Evolutionary conservation across 768 basidiomycete species (phyloP), one percentile per base, ranked within the genome.

Genomic region (Candolleomyces efflorescens): DNA sequence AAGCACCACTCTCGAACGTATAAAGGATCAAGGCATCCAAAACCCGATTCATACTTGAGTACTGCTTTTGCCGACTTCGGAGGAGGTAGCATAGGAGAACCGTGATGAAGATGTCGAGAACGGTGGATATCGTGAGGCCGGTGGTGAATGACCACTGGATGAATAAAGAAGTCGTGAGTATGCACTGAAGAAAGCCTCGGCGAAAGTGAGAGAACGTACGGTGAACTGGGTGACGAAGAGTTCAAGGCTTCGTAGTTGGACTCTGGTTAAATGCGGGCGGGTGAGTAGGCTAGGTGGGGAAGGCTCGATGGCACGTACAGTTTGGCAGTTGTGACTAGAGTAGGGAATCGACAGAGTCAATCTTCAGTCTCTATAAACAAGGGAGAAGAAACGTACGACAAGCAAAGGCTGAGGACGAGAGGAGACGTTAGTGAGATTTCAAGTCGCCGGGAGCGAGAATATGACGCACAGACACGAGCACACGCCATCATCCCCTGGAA

Each of bases 101-200:
- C 0, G 82, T 78, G 53, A 83, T 75, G n/a, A 82, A 38, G 37
- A 83, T 65, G 57, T 83, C 82, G 1, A 81, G 74, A 6, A 69
- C 64, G 0, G 78, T 75, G 0, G 82, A 83, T 37, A 83, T 68
- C 0, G 78, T 75, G 7, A 83, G 70, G 3, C 82, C 82, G 13
- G 78, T 71, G 5, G 82, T 83, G 60, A 82, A 82, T 22, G 81
- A 65, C 81, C 82, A 83, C 82, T 83, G 55, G 39, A 55, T 15
- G 39, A 26, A 17, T 47, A 49, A 26, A 38, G 20, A 6, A 32
- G 12, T 45, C 38, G n/a, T 38, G 24, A 54, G 20, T 20, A 39
- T 27, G 12, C 37, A 52, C 47, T n/a, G 17, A n/a, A 46, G 13
- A 44, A 3, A n/a, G 23, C 9, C 2, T 2, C 22, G 45, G 39